These are phyloP conservation scores for Saccharomyces hybrid DNA, from an alignment of 1,139 yeast species.

Conservation along the genomic window DNA sequence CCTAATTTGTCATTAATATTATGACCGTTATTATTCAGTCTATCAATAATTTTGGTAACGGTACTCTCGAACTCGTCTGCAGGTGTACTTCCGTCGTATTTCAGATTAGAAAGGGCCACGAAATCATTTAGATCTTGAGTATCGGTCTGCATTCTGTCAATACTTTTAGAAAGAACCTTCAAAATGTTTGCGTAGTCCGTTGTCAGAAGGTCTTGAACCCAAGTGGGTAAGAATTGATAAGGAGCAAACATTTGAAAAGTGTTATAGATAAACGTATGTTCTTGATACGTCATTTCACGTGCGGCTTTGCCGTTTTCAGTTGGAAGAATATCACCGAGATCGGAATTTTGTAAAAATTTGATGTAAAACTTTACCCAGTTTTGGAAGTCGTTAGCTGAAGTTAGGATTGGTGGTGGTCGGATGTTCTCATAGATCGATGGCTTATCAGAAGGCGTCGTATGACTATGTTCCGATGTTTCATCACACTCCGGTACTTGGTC, in stretches of 20 bases:
- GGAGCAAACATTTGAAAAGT: not conserved
- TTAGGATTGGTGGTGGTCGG: not conserved
- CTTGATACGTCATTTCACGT: not conserved
- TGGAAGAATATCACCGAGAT: not conserved
- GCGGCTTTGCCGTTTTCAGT: not conserved
- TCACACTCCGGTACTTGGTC: too few species aligned
- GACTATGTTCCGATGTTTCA: too few species aligned
- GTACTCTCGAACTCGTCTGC: not conserved
- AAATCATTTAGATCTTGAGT: not conserved
- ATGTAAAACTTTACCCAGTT: not conserved
- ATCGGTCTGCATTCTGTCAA: not conserved
- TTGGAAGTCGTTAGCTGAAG: not conserved
- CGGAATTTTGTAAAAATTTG: not conserved
- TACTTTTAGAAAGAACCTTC: not conserved
- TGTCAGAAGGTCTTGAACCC: not conserved
- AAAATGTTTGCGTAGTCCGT: not conserved
- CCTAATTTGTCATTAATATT: not conserved
- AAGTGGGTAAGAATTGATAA: not conserved
- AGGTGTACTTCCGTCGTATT: not conserved
- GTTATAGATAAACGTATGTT: not conserved
- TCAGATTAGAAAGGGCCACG: not conserved
- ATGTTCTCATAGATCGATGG: too few species aligned
- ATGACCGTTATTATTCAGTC: not conserved
- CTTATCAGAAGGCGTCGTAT: too few species aligned
- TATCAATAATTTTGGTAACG: not conserved